Evolutionary conservation across 163 green algal species (phyloP).

Genomic region (Dunaliella salina): DNA sequence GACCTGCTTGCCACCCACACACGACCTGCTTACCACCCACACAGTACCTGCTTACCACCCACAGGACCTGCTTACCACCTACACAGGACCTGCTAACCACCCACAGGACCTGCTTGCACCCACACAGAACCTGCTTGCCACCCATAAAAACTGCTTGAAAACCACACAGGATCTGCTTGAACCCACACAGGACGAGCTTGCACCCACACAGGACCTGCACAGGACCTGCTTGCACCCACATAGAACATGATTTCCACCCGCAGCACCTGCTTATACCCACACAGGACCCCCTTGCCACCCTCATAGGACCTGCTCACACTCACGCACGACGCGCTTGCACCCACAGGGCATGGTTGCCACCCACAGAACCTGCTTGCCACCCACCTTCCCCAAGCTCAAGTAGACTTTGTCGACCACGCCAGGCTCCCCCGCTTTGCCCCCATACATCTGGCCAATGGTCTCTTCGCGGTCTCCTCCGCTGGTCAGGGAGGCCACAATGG

Average conservation of each 20-base stretch:
- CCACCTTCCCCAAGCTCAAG: slow-evolving; percentile 14
- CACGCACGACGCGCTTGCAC: background rate
- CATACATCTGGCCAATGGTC: slow-evolving; percentile 40
- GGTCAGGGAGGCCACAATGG: slow-evolving; percentile 1
- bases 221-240: too few relatives aligned
- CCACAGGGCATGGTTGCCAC: background rate
- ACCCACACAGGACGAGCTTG: too few relatives aligned
- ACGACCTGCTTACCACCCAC: too few relatives aligned
- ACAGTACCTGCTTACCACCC: too few relatives aligned
- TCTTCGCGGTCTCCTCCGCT: slow-evolving; percentile 22
- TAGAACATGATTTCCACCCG: background rate
- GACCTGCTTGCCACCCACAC: too few relatives aligned
- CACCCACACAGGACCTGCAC: background rate
- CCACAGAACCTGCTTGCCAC: background rate
- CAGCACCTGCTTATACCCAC: background rate
- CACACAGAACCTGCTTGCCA: too few relatives aligned
- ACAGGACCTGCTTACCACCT: too few relatives aligned
- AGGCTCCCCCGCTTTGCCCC: slow-evolving; percentile 28
- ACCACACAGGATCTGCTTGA: too few relatives aligned
- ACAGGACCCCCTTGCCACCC: too few relatives aligned
- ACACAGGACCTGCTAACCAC: background rate
- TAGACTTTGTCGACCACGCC: slow-evolving; percentile 14
- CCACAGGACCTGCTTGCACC: background rate
- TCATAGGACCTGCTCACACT: too few relatives aligned
- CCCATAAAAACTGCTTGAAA: background rate